Evolutionary conservation across 768 basidiomycete genomes (phyloP).

Genomic region (Mycena crocata): DNA sequence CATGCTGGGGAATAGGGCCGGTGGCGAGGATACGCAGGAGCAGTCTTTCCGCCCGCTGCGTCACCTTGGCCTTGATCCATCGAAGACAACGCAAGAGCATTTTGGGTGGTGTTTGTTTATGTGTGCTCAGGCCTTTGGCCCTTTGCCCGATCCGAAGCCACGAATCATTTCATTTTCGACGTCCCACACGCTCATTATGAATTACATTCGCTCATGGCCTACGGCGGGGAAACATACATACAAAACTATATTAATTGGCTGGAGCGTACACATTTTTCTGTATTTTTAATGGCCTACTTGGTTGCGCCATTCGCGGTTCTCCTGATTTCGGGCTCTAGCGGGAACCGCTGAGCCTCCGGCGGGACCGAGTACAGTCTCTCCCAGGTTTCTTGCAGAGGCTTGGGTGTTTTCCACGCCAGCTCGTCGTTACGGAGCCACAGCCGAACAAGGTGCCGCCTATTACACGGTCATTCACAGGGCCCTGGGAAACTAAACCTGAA

Average conservation of each 20-base stretch:
- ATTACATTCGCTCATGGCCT: no score
- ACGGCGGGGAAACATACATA: no score
- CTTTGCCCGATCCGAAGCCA: background rate
- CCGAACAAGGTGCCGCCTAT: constrained; percentile 57
- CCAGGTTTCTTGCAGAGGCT: constrained; percentile 52
- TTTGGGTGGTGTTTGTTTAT: constrained; percentile 6
- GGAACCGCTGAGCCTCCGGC: constrained; percentile 58
- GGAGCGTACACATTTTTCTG: constrained; percentile 26
- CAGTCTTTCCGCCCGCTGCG: constrained; percentile 53
- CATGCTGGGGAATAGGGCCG: constrained; percentile 89
- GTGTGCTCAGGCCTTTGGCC: background rate
- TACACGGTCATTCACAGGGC: constrained; percentile 23
- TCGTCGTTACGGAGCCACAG: constrained; percentile 61
- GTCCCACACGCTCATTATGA: no score
- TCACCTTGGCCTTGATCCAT: constrained; percentile 45
- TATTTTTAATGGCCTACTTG: constrained; percentile 45
- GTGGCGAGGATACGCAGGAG: constrained; percentile 77
- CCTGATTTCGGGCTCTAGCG: constrained; percentile 58
- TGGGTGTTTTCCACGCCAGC: constrained; percentile 58
- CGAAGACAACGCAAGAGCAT: constrained; percentile 29
- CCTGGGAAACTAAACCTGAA: constrained; percentile 8
- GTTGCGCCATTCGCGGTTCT: constrained; percentile 48
- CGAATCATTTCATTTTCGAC: no score
- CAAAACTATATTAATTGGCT: no score
- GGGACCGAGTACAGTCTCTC: constrained; percentile 50